Conservation (phyloP, 1,284 basidiomycete genomes). For the Malassezia vespertilionis region DNA sequence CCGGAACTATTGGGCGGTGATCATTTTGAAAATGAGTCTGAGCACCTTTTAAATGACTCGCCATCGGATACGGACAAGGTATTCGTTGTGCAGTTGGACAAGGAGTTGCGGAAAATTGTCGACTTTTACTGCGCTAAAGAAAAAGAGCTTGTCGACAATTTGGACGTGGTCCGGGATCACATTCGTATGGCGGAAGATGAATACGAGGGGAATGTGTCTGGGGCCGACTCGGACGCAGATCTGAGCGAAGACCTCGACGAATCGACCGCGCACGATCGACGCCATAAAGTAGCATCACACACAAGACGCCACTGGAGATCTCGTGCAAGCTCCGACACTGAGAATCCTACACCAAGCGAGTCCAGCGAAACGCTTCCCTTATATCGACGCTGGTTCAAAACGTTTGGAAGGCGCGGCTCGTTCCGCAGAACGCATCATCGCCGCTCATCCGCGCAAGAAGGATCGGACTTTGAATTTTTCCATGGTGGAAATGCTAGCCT, state of each 20-base stretch:
- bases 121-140: conserved; percentile 60
- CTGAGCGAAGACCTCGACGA: conserved; percentile 55
- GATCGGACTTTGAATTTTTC: background rate
- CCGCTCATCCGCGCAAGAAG: background rate
- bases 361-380: background rate
- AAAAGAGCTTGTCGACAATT: conserved; percentile 51
- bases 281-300: background rate
- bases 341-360: background rate
- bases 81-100: conserved; percentile 57
- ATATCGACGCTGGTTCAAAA: conserved; percentile 10
- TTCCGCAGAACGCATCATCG: conserved; percentile 3
- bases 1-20: too few relatives aligned
- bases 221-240: conserved; percentile 57
- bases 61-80: conserved; percentile 32
- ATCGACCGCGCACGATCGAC: conserved; percentile 20
- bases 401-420: conserved; percentile 11
- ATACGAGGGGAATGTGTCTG: conserved; percentile 33
- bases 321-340: conserved; percentile 3
- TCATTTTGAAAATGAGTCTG: conserved; percentile 35
- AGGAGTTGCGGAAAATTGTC: conserved; percentile 71
- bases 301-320: conserved; percentile 5
- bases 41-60: conserved; percentile 22
- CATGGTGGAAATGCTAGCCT: conserved; percentile 16
- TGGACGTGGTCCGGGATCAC: conserved; percentile 27
- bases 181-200: conserved; percentile 33